A percentile compares a stretch with the other conserved stretches of the same genome.
Evolutionary conservation across 2,329 filamentous ascomycete genomes (phyloP).

Genomic region (Colletotrichum brevisporum): DNA sequence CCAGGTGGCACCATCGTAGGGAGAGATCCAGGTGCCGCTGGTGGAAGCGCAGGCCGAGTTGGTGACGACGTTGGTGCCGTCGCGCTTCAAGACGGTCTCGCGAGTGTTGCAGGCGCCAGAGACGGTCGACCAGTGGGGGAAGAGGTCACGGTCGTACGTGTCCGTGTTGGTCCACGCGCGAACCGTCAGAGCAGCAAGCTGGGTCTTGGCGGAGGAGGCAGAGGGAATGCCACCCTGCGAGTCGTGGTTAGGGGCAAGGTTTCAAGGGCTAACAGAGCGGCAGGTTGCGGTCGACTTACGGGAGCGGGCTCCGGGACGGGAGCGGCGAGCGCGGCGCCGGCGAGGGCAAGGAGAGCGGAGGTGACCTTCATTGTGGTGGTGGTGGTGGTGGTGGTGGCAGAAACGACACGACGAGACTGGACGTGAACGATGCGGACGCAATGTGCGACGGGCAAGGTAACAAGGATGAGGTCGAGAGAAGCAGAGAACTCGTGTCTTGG

Average conservation of each 20-base stretch:
- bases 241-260: background rate
- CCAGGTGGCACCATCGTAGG: slow-evolving; percentile 82
- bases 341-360: slow-evolving; percentile 40
- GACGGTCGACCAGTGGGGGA: slow-evolving; percentile 80
- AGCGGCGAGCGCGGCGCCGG: slow-evolving; percentile 43
- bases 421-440: background rate
- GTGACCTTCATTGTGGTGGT: slow-evolving; percentile 41
- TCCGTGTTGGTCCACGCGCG: slow-evolving; percentile 66
- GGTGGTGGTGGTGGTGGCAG: background rate
- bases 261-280: background rate
- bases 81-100: slow-evolving; percentile 80
- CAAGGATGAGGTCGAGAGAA: slow-evolving; percentile 19
- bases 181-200: slow-evolving; percentile 72
- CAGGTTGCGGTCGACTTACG: slow-evolving; percentile 36
- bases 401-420: background rate
- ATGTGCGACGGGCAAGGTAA: background rate
- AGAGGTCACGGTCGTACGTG: slow-evolving; percentile 76
- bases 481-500: slow-evolving; percentile 30
- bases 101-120: slow-evolving; percentile 78
- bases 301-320: slow-evolving; percentile 45
- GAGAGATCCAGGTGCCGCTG: slow-evolving; percentile 78
- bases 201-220: slow-evolving; percentile 66
- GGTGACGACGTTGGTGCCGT: slow-evolving; percentile 75
- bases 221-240: slow-evolving; percentile 73
- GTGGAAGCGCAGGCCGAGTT: slow-evolving; percentile 73